Evolutionary conservation across 495 filamentous ascomycete genomes (phyloP), one percentile per base, ranked within the genome.

Genomic region (Aspergillus sparsus): DNA sequence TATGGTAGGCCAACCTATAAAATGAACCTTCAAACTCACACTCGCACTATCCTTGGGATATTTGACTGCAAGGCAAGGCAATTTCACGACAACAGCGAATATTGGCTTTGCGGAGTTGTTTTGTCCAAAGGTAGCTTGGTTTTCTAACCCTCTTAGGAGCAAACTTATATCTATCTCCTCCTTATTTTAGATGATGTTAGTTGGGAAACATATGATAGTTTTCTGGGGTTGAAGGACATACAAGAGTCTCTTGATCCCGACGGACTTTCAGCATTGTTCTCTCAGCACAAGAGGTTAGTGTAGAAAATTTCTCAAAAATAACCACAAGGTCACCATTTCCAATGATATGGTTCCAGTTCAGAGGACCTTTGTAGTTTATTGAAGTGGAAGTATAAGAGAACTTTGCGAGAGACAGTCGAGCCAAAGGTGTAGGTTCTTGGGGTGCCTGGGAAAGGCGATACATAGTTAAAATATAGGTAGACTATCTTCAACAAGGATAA

Each of bases 1-100:
- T 27, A 27, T 27, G 21, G 21, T 27, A 1, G 21, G 21, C 21
- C 3, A 27, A 27, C 21, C 21, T 27, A 27, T 27, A 27, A 27
- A 27, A 27, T 27, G 21, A 27, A 27, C 21, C 21, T 27, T 27
- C 36, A 45, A 2, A 37, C 60, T 42, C 67, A 60, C 53, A 64
- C 66, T 54, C 66, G 50, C 16, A 46, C 65, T 62, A 31, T 47
- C 45, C 35, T 42, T 33, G 41, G 72, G 71, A 60, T 76, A 80
- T 55, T 77, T 78, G 18, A 80, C 62, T 44, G 77, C 77, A 9
- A 80, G 61, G 57, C 73, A 79, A 7, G 77, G 77, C 2, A 64
- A 54, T 46, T 76, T 80, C n/a, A 80, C 72, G 15, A 80, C 66
- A 34, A 79, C 71, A 7, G 74, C 70, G 53, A 79, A 73, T 10